These are phyloP conservation scores for Achaetomiella virescens DNA, from an alignment of 495 filamentous ascomycete genomes.

Conservation along the genomic window DNA sequence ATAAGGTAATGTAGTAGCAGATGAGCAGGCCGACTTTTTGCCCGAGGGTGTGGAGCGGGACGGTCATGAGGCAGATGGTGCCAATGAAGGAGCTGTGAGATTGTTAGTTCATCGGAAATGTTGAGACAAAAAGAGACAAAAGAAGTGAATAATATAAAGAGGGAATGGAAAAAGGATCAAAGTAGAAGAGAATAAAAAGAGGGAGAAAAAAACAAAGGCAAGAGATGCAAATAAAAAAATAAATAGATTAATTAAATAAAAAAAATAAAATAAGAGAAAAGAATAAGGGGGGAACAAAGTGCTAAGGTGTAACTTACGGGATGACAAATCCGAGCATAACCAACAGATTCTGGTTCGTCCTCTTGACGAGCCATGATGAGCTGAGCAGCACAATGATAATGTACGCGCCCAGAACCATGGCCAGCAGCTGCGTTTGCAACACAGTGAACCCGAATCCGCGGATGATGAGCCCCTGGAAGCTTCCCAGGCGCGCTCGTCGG, in stretches of 20 bases:
- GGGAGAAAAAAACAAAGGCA: no score
- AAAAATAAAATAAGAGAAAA: no score
- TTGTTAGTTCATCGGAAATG: no score
- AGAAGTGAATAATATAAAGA: no score
- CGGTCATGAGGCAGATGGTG: constrained; percentile 50
- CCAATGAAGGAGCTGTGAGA: constrained; percentile 46
- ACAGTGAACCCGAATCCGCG: constrained; percentile 43
- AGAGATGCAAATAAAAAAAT: no score
- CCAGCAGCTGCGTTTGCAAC: constrained; percentile 51
- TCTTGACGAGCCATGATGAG: constrained; percentile 59
- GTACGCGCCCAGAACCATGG: constrained; percentile 66
- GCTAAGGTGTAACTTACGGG: constrained; percentile 46
- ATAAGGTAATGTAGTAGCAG: constrained; percentile 51
- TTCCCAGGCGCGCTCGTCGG: constrained; percentile 61
- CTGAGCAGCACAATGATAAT: constrained; percentile 61
- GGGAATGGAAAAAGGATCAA: no score
- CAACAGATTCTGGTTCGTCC: constrained; percentile 55
- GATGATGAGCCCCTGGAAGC: constrained; percentile 60
- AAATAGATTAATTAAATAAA: no score
- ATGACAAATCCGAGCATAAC: constrained; percentile 59
- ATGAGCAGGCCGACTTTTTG: constrained; percentile 49
- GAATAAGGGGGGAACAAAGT: no score
- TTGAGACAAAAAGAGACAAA: no score
- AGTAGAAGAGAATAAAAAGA: no score
- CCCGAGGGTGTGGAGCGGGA: constrained; percentile 38